Evolutionary conservation across 2,329 filamentous ascomycete genomes (phyloP).

Genomic region (Coleophoma crateriformis): DNA sequence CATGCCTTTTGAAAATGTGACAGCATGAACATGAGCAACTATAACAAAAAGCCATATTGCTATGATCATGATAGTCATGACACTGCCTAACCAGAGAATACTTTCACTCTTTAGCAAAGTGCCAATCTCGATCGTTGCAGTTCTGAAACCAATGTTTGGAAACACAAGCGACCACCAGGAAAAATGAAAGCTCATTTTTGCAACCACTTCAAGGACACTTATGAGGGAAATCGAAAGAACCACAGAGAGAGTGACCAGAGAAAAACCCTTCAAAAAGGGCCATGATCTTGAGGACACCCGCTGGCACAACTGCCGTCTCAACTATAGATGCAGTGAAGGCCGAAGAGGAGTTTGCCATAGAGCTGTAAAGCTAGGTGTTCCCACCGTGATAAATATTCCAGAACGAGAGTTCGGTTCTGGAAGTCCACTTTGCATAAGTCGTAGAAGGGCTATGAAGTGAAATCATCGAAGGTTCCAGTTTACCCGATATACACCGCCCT

Average conservation of each 20-base stretch:
- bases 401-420: slow-evolving; percentile 59
- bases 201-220: slow-evolving; percentile 27
- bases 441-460: slow-evolving; percentile 12
- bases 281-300: slow-evolving; percentile 27
- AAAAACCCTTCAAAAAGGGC: slow-evolving; percentile 43
- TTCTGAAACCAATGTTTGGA: slow-evolving; percentile 54
- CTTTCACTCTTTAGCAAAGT: slow-evolving; percentile 38
- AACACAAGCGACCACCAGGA: slow-evolving; percentile 62
- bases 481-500: too few species aligned
- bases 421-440: slow-evolving; percentile 54
- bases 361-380: slow-evolving; percentile 66
- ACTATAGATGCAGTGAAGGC: slow-evolving; percentile 25
- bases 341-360: slow-evolving; percentile 51
- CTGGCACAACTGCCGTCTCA: slow-evolving; percentile 30
- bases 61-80: slow-evolving; percentile 41
- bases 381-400: slow-evolving; percentile 72
- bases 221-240: slow-evolving; percentile 41
- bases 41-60: slow-evolving; percentile 23
- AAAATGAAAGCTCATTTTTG: slow-evolving; percentile 44
- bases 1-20: slow-evolving; percentile 24
- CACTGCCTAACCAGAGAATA: slow-evolving; percentile 42
- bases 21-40: slow-evolving; percentile 21
- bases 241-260: slow-evolving; percentile 59
- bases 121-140: slow-evolving; percentile 49
- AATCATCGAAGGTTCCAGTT: too few species aligned